These are phyloP conservation scores for Saprolegnia diclina DNA, from an alignment of 352 stramenopile species.

Conservation along the genomic window DNA sequence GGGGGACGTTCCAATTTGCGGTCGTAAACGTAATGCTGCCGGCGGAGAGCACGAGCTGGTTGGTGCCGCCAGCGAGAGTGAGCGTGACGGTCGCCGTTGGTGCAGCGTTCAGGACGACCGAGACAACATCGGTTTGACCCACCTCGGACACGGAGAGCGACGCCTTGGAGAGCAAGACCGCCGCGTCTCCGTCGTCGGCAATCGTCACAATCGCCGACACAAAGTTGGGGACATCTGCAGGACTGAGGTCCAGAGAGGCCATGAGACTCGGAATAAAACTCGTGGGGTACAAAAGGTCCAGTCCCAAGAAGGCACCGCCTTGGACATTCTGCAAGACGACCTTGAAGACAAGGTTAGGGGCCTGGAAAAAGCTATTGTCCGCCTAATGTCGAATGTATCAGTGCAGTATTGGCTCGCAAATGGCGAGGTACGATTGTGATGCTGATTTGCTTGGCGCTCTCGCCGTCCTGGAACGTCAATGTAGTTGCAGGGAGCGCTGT, in stretches of 20 bases:
- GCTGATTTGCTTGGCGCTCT: conserved; percentile 38
- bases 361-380: conserved; percentile 56
- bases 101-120: conserved; percentile 44
- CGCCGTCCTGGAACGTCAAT: conserved; percentile 45
- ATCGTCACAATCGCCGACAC: conserved; percentile 65
- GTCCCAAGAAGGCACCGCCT: conserved; percentile 49
- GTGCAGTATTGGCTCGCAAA: not conserved
- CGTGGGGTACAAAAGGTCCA: conserved; percentile 53
- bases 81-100: conserved; percentile 43
- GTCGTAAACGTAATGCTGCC: conserved; percentile 39
- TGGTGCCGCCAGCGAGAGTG: conserved; percentile 18
- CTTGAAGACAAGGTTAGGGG: conserved; percentile 61
- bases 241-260: not conserved
- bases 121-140: conserved; percentile 47
- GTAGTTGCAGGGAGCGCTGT: conserved; percentile 40
- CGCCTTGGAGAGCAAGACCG: conserved; percentile 56
- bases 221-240: conserved; percentile 35
- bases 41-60: conserved; percentile 30
- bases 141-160: conserved; percentile 65
- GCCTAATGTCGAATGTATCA: conserved; percentile 5
- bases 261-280: conserved; percentile 33
- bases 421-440: conserved; percentile 38
- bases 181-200: conserved; percentile 52
- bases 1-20: conserved; percentile 36
- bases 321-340: conserved; percentile 41